A percentile compares a stretch with the other conserved stretches of the same genome.
Conservation (phyloP, 225 moss, liverwort and hornwort species). For the Lunularia cruciata region DNA sequence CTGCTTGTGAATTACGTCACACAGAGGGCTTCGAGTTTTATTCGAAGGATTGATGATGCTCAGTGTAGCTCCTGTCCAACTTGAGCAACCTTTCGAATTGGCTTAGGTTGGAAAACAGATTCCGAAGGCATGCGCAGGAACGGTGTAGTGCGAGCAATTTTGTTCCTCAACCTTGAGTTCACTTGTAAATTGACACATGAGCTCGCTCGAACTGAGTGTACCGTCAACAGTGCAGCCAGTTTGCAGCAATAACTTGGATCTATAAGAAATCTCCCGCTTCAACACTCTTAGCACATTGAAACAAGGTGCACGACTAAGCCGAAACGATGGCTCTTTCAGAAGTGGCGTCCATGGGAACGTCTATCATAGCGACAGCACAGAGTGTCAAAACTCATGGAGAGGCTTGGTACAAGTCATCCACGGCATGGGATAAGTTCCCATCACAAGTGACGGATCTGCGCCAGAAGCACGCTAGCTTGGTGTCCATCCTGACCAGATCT, state of each 20-base stretch:
- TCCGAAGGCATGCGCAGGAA: constrained; percentile 11
- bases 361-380: constrained; percentile 14
- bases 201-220: not conserved
- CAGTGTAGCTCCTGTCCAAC: not conserved
- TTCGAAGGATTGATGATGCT: constrained; percentile 5
- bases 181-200: constrained; percentile 5
- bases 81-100: constrained; percentile 3
- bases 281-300: not conserved
- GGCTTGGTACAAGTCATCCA: constrained; percentile 19
- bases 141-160: not conserved
- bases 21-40: constrained; percentile 7
- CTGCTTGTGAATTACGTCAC: constrained; percentile 1
- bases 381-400: constrained; percentile 1
- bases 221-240: constrained; percentile 3
- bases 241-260: not conserved
- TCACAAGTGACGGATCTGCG: constrained; percentile 13
- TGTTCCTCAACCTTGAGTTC: constrained; percentile 4
- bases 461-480: constrained; percentile 21
- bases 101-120: not conserved
- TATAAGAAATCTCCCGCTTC: not conserved
- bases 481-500: constrained; percentile 23
- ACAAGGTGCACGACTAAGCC: not conserved
- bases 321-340: constrained; percentile 21
- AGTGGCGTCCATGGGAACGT: constrained; percentile 22
- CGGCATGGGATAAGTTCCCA: constrained; percentile 22